phyloP scores from a whole-genome alignment of 768 basidiomycete species.

The Agrocybe chaxingu region DNA sequence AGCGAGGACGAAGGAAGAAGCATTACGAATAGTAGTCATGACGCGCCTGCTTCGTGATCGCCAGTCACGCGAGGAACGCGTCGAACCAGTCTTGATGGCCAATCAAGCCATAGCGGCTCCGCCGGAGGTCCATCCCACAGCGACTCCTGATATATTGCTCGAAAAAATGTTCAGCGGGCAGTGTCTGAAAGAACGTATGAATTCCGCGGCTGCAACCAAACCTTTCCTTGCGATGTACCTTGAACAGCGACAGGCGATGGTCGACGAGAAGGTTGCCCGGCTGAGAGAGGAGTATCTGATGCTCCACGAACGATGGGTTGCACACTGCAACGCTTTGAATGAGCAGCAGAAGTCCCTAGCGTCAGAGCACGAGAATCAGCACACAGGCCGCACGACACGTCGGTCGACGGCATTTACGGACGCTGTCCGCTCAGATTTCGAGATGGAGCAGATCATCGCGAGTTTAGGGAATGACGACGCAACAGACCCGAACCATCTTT shows the following conservation, averaged over 20 bases:
- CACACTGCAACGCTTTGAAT: constrained; percentile 69
- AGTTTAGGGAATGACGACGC: constrained; percentile 89
- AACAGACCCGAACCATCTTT: constrained; percentile 89
- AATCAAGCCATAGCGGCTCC: constrained; percentile 46
- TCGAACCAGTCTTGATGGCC: constrained; percentile 59
- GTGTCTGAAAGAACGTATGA: constrained; percentile 30
- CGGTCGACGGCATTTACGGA: constrained; percentile 79
- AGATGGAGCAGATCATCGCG: constrained; percentile 98
- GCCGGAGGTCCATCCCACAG: constrained; percentile 25
- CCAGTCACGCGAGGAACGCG: constrained; percentile 59
- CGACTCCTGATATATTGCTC: constrained; percentile 41
- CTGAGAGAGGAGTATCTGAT: constrained; percentile 65
- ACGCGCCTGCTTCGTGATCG: constrained; percentile 57
- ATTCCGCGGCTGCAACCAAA: constrained; percentile 37
- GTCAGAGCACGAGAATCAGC: constrained; percentile 37
- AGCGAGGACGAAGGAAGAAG: constrained; percentile 51
- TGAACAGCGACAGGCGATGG: constrained; percentile 43
- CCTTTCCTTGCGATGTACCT: constrained; percentile 54
- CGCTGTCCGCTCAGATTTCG: constrained; percentile 89
- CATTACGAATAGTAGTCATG: constrained; percentile 60
- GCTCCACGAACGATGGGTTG: constrained; percentile 70
- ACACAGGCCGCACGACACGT: constrained; percentile 62
- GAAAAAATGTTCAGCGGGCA: constrained; percentile 42
- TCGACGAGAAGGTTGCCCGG: constrained; percentile 51
- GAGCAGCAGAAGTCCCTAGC: constrained; percentile 44